Base-by-base conservation (phyloP, 495 filamentous ascomycete genomes). In the Xylaria flabelliformis region DNA sequence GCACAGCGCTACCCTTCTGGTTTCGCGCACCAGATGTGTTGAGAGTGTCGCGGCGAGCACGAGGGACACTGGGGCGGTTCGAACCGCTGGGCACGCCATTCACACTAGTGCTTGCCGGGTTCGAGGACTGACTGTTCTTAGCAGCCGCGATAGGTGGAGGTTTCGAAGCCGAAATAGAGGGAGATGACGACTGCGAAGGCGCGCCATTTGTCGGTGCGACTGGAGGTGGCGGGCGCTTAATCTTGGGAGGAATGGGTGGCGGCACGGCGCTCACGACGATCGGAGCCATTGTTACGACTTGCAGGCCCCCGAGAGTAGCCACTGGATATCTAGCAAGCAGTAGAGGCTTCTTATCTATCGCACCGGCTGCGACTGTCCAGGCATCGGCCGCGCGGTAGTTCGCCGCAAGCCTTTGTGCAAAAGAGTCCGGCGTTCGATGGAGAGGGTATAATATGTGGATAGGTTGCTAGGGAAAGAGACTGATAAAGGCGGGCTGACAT, bases 181-280 rank as follows among this genome's bases (percentile, higher is more conserved):
- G 91, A 5, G 92, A 93, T 12, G 90, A 91, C 1, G 89, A 85
- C 36, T 86, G 86, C n/a, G 88, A 87, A 66, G 89, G 81, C 73
- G 86, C 86, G 51, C 90, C 90, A 82, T 92, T 93, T 75, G 90
- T 86, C 76, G 92, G 90, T 63, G 90, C 84, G 55, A 90, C 88
- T 63, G 91, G 90, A 67, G 90, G 90, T 72, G 89, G 85, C 71
- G 91, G 91, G 42, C 91, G 91, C 81, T 93, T 93, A 75, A 91
- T 89, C 80, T 94, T 93, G 75, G 86, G 86, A 69, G 88, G 80
- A 75, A 85, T 82, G 17, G 87, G 86, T 73, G 87, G 88, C 39
- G 79, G 82, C 62, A 86, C 85, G 55, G 89, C 82, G 50, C 86
- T 87, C 62, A 78, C 77, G 68, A 79, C 77, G 67, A 82, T 73